phyloP scores from a whole-genome alignment of 768 basidiomycete species.

The Tricholoma bakamatsutake region DNA sequence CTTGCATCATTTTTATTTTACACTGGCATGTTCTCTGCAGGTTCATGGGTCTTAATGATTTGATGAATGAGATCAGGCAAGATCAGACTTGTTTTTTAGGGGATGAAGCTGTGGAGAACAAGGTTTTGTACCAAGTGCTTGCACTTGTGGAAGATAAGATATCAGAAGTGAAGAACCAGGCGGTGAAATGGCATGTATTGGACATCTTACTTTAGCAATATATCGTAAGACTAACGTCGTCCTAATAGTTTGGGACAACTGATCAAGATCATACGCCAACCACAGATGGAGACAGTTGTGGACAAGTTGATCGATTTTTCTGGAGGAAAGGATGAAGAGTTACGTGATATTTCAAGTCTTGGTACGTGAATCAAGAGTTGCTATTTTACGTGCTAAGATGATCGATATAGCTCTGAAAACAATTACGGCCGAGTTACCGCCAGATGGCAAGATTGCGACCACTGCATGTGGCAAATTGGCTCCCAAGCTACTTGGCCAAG shows the following conservation, averaged over 20 bases:
- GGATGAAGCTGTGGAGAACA: conserved; percentile 82
- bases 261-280: conserved; percentile 82
- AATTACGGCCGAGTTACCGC: conserved; percentile 85
- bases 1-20: conserved; percentile 12
- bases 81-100: conserved; percentile 71
- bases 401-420: conserved; percentile 76
- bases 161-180: conserved; percentile 97
- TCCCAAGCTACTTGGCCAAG: conserved; percentile 74
- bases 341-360: conserved; percentile 89
- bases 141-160: conserved; percentile 89
- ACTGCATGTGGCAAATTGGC: conserved; percentile 81
- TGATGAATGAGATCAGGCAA: conserved; percentile 83
- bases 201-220: neutral
- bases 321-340: conserved; percentile 82
- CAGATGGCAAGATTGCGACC: conserved; percentile 71
- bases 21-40: conserved; percentile 34
- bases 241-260: conserved; percentile 72
- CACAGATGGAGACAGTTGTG: conserved; percentile 79
- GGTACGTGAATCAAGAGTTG: conserved; percentile 44
- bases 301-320: conserved; percentile 87
- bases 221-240: conserved; percentile 3
- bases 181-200: conserved; percentile 79
- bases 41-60: conserved; percentile 95
- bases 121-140: conserved; percentile 79
- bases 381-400: neutral